A percentile compares a stretch with the other conserved stretches of the same genome.
These are phyloP conservation scores for Teunomyces aglyptinius DNA, from an alignment of 805 yeast species.

Conservation along the genomic window DNA sequence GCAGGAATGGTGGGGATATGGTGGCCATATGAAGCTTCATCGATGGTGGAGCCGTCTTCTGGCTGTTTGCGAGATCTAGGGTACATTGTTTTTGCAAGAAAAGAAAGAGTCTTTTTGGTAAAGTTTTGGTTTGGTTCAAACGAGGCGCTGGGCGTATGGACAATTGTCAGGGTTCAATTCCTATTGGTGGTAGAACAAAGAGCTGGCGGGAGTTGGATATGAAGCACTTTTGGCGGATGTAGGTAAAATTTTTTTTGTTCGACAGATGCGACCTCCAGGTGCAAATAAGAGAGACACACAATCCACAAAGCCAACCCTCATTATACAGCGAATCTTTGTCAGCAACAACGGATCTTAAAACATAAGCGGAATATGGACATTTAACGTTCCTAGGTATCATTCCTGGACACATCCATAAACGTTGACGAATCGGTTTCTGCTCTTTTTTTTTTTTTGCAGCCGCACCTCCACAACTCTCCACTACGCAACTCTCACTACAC, in stretches of 20 bases:
- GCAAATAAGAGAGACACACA: no score
- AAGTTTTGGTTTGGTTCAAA: no score
- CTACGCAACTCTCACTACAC: no score
- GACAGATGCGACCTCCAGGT: conserved; percentile 1
- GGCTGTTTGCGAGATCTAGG: conserved; percentile 4
- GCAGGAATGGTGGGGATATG: conserved; percentile 24
- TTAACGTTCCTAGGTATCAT: no score
- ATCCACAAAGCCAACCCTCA: no score
- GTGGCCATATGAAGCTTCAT: neutral
- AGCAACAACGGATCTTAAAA: no score
- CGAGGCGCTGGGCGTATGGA: neutral
- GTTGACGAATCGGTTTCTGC: no score
- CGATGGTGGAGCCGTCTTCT: neutral
- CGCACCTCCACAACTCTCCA: no score
- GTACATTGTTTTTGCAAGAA: neutral
- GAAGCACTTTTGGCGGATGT: neutral
- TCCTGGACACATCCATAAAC: no score
- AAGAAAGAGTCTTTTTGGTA: neutral
- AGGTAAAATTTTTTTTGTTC: conserved; percentile 3
- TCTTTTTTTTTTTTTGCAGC: no score
- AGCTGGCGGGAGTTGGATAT: neutral
- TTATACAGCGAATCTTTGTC: no score
- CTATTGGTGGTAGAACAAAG: neutral
- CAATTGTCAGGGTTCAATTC: conserved; percentile 1
- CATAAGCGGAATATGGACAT: no score